phyloP scores from a whole-genome alignment of 257 asterid genomes.

The Ligustrum vulgare region DNA sequence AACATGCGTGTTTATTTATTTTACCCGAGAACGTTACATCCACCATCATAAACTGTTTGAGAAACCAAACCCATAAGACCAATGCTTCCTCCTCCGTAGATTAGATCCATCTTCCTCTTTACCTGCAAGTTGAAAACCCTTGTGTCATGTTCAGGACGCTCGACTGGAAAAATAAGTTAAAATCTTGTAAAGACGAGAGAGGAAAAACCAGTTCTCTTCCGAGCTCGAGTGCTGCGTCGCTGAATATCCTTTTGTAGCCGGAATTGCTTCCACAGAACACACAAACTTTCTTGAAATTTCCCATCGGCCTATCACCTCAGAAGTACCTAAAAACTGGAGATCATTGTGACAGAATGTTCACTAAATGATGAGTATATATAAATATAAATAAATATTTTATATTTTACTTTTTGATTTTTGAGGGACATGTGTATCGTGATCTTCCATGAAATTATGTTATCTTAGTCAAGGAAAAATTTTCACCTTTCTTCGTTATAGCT shows the following conservation, averaged over 20 bases:
- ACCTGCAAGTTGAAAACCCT: slow-evolving; percentile 34
- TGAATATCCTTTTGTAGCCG: slow-evolving; percentile 53
- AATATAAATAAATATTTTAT: neutral
- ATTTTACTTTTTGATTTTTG: slow-evolving; percentile 8
- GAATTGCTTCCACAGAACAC: slow-evolving; percentile 67
- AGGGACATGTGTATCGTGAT: slow-evolving; percentile 27
- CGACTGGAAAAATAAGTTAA: neutral
- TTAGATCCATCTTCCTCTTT: slow-evolving; percentile 52
- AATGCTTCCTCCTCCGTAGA: slow-evolving; percentile 70
- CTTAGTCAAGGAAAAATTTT: slow-evolving; percentile 28
- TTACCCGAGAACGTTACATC: slow-evolving; percentile 67
- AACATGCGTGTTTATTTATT: neutral
- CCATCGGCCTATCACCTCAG: slow-evolving; percentile 23
- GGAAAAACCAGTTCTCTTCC: slow-evolving; percentile 52
- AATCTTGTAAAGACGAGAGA: neutral
- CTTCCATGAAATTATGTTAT: slow-evolving; percentile 18
- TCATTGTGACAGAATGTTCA: slow-evolving; percentile 12
- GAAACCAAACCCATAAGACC: slow-evolving; percentile 80
- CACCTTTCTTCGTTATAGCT: slow-evolving; percentile 23
- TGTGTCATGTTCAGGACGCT: neutral
- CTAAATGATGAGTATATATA: slow-evolving; percentile 15
- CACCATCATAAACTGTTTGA: slow-evolving; percentile 55
- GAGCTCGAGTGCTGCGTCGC: slow-evolving; percentile 71
- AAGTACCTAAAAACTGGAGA: slow-evolving; percentile 6
- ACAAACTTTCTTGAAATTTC: slow-evolving; percentile 59